Evolutionary conservation across 768 basidiomycete species (phyloP).

Genomic region (Leucocoprinus sp.): DNA sequence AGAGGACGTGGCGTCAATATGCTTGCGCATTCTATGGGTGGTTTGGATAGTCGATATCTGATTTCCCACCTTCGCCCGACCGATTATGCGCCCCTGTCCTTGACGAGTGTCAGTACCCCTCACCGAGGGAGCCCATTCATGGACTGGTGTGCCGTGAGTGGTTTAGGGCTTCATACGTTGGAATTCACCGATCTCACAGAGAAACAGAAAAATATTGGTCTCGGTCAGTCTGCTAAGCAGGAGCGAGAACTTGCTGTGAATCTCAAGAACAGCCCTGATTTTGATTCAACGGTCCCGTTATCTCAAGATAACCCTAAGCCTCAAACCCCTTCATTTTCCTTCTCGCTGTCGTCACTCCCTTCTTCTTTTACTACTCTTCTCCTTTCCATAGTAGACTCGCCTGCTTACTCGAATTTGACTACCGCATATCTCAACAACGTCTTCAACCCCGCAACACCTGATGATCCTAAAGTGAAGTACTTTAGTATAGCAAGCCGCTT

Average conservation of each 20-base stretch:
- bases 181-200: background rate
- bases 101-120: constrained; percentile 88
- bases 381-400: constrained; percentile 86
- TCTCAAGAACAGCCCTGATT: constrained; percentile 3
- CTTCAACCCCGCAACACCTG: constrained; percentile 79
- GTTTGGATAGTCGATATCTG: constrained; percentile 88
- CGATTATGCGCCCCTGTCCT: constrained; percentile 77
- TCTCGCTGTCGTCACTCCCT: constrained; percentile 59
- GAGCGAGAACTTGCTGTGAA: constrained; percentile 22
- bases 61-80: constrained; percentile 79
- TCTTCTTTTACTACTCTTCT: constrained; percentile 83
- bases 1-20: constrained; percentile 83
- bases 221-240: constrained; percentile 57
- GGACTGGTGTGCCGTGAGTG: constrained; percentile 92
- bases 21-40: constrained; percentile 97
- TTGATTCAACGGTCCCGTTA: constrained; percentile 3
- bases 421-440: constrained; percentile 68
- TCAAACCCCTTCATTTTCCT: constrained; percentile 26
- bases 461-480: constrained; percentile 80
- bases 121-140: constrained; percentile 97
- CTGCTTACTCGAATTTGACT: constrained; percentile 92
- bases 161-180: background rate
- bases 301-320: constrained; percentile 9
- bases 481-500: constrained; percentile 85
- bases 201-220: constrained; percentile 77